Conservation (phyloP, 1,284 basidiomycete genomes). For the Apiotrichum veenhuisii region DNA sequence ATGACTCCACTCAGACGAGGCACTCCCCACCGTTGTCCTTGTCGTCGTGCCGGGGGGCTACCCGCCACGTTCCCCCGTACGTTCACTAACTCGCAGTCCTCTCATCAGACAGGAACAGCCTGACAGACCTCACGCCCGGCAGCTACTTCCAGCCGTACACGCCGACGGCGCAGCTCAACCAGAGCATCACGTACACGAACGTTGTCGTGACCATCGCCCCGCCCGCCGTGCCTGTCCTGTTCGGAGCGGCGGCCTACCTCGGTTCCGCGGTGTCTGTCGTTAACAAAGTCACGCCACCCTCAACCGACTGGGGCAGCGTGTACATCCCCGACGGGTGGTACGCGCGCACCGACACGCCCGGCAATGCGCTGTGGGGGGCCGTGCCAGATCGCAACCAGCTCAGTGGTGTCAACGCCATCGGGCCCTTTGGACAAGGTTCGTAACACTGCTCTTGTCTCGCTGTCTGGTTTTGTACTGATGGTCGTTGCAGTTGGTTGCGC, state of each 20-base stretch:
- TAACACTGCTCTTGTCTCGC: too few species aligned
- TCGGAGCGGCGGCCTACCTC: conserved; percentile 14
- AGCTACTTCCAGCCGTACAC: conserved; percentile 12
- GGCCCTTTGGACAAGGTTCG: conserved; percentile 1
- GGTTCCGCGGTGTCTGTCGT: conserved; percentile 5
- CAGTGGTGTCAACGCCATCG: conserved; percentile 2
- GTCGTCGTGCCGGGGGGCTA: too few species aligned
- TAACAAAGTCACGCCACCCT: not conserved
- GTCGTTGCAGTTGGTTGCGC: not conserved
- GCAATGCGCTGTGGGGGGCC: conserved; percentile 34
- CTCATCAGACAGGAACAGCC: conserved; percentile 49
- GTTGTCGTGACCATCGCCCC: conserved; percentile 15
- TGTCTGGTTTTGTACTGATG: too few species aligned
- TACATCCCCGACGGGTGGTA: conserved; percentile 37
- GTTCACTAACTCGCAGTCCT: conserved; percentile 70
- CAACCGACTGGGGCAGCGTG: conserved; percentile 17
- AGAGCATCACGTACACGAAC: conserved; percentile 11
- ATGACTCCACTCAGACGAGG: too few species aligned
- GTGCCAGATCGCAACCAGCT: conserved; percentile 26
- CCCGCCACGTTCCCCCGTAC: conserved; percentile 30
- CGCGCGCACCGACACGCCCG: conserved; percentile 24
- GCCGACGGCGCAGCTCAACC: conserved; percentile 6
- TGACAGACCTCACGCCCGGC: conserved; percentile 20
- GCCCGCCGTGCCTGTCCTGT: conserved; percentile 27
- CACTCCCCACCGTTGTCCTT: too few species aligned